These are phyloP conservation scores for Cupressus sempervirens DNA, from an alignment of 75 land plant species.

Conservation along the genomic window DNA sequence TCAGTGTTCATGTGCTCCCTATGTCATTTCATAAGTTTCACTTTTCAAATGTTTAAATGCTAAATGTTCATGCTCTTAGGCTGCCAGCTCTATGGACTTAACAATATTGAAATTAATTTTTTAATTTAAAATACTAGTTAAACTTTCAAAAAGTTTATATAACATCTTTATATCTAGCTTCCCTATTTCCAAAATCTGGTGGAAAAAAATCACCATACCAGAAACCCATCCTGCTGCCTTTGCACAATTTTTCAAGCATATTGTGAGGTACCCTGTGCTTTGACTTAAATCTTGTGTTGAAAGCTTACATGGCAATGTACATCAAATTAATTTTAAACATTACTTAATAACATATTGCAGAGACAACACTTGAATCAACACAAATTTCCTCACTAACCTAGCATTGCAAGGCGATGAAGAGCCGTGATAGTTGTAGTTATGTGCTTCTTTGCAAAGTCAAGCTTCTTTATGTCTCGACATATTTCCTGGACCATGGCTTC, in stretches of 20 bases:
- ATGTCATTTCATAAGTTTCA: too few relatives aligned
- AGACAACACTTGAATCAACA: background rate
- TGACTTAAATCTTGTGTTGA: background rate
- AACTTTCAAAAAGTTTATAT: too few relatives aligned
- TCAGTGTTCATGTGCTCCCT: too few relatives aligned
- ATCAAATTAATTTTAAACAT: background rate
- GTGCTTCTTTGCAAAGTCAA: conserved; percentile 97
- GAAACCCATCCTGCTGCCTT: too few relatives aligned
- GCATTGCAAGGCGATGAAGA: conserved; percentile 98
- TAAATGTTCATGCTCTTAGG: too few relatives aligned
- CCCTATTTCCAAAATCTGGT: too few relatives aligned
- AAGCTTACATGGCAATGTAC: background rate
- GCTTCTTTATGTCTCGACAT: conserved; percentile 95
- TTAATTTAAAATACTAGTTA: too few relatives aligned
- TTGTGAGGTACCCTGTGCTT: background rate
- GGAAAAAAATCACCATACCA: too few relatives aligned
- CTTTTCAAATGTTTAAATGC: too few relatives aligned
- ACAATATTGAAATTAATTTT: too few relatives aligned
- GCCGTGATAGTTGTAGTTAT: conserved; percentile 97
- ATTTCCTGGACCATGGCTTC: conserved; percentile 98
- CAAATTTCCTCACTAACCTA: conserved; percentile 40
- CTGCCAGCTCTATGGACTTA: too few relatives aligned
- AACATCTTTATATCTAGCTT: too few relatives aligned
- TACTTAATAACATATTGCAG: background rate
- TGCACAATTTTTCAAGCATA: background rate